Conservation (phyloP, 164 flowering plant species). For the Warburgia ugandensis region DNA sequence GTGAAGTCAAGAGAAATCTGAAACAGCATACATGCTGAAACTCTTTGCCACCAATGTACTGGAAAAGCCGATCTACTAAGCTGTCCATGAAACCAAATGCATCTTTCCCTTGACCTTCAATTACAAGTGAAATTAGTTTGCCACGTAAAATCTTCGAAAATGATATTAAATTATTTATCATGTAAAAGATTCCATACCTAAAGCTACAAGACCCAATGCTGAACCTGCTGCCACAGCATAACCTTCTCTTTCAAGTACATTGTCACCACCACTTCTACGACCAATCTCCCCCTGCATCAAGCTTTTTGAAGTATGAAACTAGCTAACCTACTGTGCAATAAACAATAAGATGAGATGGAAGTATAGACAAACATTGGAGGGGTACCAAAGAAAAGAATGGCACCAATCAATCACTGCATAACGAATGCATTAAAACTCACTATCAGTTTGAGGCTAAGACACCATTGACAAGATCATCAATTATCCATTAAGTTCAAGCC, state of each 20-base stretch:
- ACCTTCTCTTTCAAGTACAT: slow-evolving; percentile 98
- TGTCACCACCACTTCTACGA: slow-evolving; percentile 93
- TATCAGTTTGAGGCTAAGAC: no score
- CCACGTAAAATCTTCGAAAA: not conserved
- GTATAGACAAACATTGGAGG: no score
- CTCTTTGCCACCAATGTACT: slow-evolving; percentile 72
- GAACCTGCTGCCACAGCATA: slow-evolving; percentile 97
- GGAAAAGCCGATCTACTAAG: slow-evolving; percentile 67
- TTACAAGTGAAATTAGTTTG: slow-evolving; percentile 15
- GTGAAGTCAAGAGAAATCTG: not conserved
- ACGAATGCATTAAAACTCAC: no score
- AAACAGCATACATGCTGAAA: slow-evolving; percentile 35
- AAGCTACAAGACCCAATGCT: slow-evolving; percentile 78
- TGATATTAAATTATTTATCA: not conserved
- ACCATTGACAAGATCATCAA: no score
- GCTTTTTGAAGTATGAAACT: not conserved
- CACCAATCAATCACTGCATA: no score
- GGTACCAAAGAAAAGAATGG: no score
- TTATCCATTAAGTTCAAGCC: no score
- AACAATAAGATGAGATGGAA: no score
- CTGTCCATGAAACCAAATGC: slow-evolving; percentile 60
- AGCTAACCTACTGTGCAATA: not conserved
- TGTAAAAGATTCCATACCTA: slow-evolving; percentile 44
- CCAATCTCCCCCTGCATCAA: slow-evolving; percentile 83
- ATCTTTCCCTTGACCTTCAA: slow-evolving; percentile 81